Percentiles rank a stretch among this genome's conserved stretches.
Conservation (phyloP, 306 rosid genomes). For the Vigna hirtella region DNA sequence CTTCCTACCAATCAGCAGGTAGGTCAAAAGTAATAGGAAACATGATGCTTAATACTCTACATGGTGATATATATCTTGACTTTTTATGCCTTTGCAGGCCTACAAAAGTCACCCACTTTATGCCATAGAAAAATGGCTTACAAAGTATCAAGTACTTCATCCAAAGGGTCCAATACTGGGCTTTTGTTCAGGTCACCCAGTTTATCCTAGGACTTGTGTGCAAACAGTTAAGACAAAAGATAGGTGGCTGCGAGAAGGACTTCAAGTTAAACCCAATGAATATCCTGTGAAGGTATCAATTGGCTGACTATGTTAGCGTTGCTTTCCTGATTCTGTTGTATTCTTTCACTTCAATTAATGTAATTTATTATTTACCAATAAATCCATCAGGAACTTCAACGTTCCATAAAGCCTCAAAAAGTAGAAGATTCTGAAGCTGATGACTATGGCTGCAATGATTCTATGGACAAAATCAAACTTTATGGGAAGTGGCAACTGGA, state of each 20-base stretch:
- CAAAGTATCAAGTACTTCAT: constrained; percentile 81
- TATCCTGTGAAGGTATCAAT: constrained; percentile 77
- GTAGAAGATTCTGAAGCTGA: constrained; percentile 67
- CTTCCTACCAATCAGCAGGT: constrained; percentile 99
- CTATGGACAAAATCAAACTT: constrained; percentile 63
- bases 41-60: constrained; percentile 30
- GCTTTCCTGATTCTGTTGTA: constrained; percentile 27
- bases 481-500: constrained; percentile 95
- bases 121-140: constrained; percentile 93
- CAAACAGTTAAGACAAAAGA: constrained; percentile 78
- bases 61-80: constrained; percentile 22
- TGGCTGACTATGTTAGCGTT: constrained; percentile 36
- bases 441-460: constrained; percentile 56
- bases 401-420: constrained; percentile 58
- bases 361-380: constrained; percentile 20
- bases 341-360: constrained; percentile 20
- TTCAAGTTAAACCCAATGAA: constrained; percentile 83
- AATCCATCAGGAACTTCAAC: constrained; percentile 65
- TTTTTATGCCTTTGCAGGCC: constrained; percentile 66
- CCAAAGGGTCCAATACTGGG: constrained; percentile 94
- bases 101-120: constrained; percentile 83
- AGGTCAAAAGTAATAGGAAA: constrained; percentile 37
- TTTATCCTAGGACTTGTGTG: constrained; percentile 89
- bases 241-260: constrained; percentile 92
- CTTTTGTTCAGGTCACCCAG: constrained; percentile 83